Evolutionary conservation across 352 stramenopile species (phyloP), one percentile per base, ranked within the genome.

Genomic region (Thalassiosira delicatula): DNA sequence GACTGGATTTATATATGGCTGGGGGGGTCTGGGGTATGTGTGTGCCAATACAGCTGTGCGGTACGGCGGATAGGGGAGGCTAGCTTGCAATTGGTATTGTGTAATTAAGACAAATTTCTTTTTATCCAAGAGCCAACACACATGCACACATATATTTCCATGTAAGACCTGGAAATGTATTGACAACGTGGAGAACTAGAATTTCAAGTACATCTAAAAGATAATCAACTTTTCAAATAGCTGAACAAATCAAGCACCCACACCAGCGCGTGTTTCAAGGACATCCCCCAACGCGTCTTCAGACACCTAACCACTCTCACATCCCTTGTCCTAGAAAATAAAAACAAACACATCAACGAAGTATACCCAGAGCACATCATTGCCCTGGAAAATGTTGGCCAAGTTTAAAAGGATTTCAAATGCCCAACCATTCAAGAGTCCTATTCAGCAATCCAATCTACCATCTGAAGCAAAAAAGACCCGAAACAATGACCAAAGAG

Each of bases 181-280:
- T n/a, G n/a, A n/a, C n/a, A n/a, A n/a, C n/a, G n/a, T n/a, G n/a
- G n/a, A n/a, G n/a, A n/a, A n/a, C n/a, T n/a, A n/a, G n/a, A n/a
- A n/a, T n/a, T n/a, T n/a, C n/a, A n/a, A n/a, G n/a, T n/a, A n/a
- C n/a, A n/a, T n/a, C n/a, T n/a, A n/a, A n/a, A 81, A 85, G 25
- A 44, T 0, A 85, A 77, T 23, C 63, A 85, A 66, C 8, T 42
- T 29, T 54, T 85, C 3, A 81, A 81, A 25, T 85, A 81, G 17
- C 54, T 85, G 3, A 85, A 81, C 57, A 53, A 81, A 30, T 44
- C 30, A 1, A 81, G 78, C 46, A 49, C 37, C 0, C 63, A 85
- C 37, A 81, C 70, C 3, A 44, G 57, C 0, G 56, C 33, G 3
- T 60, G 17, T 27, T 81, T 85, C 76, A 49, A 30, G 62, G 7